These are phyloP conservation scores for Tinospora cordifolia DNA, from an alignment of 164 flowering plant genomes.

Conservation along the genomic window DNA sequence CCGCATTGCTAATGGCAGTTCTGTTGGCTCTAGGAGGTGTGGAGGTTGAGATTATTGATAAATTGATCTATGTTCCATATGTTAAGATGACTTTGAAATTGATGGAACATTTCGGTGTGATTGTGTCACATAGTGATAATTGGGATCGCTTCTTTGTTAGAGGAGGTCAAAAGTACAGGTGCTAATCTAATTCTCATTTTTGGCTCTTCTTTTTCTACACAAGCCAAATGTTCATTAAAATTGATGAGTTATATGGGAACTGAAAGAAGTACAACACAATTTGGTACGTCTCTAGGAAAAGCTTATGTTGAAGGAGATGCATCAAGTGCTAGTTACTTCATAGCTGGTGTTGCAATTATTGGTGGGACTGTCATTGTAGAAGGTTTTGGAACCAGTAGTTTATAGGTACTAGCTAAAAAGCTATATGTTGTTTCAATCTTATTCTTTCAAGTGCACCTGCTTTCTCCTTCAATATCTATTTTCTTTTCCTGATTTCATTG, in stretches of 20 bases:
- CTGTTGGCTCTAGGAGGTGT: conserved; percentile 92
- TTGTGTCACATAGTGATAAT: conserved; percentile 58
- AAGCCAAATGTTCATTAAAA: not conserved
- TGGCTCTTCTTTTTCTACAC: not conserved
- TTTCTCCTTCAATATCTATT: not conserved
- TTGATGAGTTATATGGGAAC: not conserved
- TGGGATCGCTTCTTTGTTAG: conserved; percentile 78
- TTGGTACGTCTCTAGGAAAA: conserved; percentile 77
- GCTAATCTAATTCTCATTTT: conserved; percentile 19
- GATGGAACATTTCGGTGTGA: conserved; percentile 91
- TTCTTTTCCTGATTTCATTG: conserved; percentile 7
- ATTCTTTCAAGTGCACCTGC: not conserved
- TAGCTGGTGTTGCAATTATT: conserved; percentile 96
- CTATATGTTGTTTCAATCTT: not conserved
- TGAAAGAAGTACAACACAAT: conserved; percentile 5
- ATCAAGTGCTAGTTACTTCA: conserved; percentile 98
- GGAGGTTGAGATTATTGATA: conserved; percentile 90
- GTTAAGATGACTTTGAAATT: conserved; percentile 96
- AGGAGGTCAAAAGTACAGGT: conserved; percentile 98
- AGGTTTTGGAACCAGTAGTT: conserved; percentile 97
- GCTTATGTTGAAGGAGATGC: conserved; percentile 99
- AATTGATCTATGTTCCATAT: conserved; percentile 87
- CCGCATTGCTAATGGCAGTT: conserved; percentile 97
- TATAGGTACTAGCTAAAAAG: conserved; percentile 53
- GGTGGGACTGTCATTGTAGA: conserved; percentile 97